Percentiles rank a stretch among this genome's conserved stretches.
Conservation (phyloP, 2,329 filamentous ascomycete genomes). For the Penicillium sclerotiorum region DNA sequence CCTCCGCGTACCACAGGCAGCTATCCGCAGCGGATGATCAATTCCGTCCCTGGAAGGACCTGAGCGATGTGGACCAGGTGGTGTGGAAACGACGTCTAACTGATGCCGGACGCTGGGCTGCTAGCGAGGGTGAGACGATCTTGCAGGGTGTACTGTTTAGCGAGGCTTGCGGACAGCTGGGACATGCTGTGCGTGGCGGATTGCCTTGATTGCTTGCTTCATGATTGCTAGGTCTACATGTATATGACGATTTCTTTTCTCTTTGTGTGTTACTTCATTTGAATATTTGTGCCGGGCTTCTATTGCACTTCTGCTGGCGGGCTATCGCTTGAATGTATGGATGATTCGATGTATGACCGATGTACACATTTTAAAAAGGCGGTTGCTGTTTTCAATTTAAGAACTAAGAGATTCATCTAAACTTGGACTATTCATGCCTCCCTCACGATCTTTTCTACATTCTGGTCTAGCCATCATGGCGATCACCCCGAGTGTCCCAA, state of each 20-base stretch:
- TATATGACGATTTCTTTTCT: background rate
- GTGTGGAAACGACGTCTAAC: slow-evolving; percentile 71
- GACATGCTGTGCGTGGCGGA: slow-evolving; percentile 16
- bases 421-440: too few relatives aligned
- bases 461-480: too few relatives aligned
- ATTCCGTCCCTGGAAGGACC: slow-evolving; percentile 66
- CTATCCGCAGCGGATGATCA: slow-evolving; percentile 16
- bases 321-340: background rate
- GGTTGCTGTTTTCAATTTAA: too few relatives aligned
- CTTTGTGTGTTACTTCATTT: background rate
- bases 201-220: slow-evolving; percentile 15
- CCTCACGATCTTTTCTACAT: too few relatives aligned
- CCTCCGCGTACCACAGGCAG: slow-evolving; percentile 4
- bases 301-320: background rate
- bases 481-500: too few relatives aligned
- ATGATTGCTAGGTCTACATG: background rate
- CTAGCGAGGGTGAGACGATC: slow-evolving; percentile 74
- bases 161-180: slow-evolving; percentile 52
- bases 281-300: background rate
- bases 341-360: too few relatives aligned
- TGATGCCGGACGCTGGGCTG: slow-evolving; percentile 76
- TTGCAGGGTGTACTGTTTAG: slow-evolving; percentile 78
- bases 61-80: slow-evolving; percentile 63
- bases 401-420: too few relatives aligned
- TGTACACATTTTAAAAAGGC: too few relatives aligned